Conservation (phyloP, 352 stramenopile species). For the Globisporangium paroecandrum region DNA sequence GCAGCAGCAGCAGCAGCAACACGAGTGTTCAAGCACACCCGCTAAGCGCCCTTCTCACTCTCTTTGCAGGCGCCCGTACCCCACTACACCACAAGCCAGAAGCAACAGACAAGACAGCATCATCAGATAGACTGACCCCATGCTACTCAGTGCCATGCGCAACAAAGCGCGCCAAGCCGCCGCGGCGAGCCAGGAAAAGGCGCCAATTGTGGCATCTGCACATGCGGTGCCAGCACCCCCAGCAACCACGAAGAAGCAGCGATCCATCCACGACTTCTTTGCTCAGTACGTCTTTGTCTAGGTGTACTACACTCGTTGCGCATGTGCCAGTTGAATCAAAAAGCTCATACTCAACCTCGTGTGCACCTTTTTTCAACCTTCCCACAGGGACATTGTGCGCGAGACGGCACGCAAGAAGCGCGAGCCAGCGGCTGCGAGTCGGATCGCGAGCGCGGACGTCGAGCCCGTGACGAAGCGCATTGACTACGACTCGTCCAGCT, state of each 20-base stretch:
- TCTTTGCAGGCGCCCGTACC: neutral
- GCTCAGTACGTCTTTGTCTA: constrained; percentile 29
- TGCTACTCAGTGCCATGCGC: constrained; percentile 38
- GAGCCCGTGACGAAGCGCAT: constrained; percentile 66
- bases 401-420: constrained; percentile 39
- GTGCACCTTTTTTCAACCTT: neutral
- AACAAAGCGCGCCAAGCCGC: constrained; percentile 26
- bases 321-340: neutral
- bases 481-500: constrained; percentile 59
- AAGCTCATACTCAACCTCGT: neutral
- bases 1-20: neutral
- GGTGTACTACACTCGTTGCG: neutral
- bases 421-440: constrained; percentile 17
- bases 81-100: neutral
- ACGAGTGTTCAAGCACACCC: neutral
- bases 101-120: neutral
- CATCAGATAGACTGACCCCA: neutral
- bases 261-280: constrained; percentile 86
- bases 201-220: neutral
- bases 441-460: constrained; percentile 27
- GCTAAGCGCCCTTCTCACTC: neutral
- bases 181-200: constrained; percentile 14
- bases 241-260: constrained; percentile 64
- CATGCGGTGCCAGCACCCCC: constrained; percentile 8
- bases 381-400: constrained; percentile 19